These are phyloP conservation scores for Mucor saturninus DNA, from an alignment of 371 early-diverging fungal species.

Conservation along the genomic window DNA sequence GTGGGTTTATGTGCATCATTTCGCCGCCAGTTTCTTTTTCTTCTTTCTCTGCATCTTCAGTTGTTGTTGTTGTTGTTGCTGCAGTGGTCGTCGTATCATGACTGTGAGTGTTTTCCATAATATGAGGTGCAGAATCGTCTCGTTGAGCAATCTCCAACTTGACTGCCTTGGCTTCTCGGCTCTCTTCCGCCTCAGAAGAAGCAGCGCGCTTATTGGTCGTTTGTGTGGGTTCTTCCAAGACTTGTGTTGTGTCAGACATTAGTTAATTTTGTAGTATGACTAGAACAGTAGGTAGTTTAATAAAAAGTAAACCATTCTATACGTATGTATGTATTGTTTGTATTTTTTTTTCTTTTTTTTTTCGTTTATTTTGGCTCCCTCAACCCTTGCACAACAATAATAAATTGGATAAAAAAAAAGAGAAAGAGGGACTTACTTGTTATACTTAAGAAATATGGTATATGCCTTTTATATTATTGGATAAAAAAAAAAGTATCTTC, in stretches of 20 bases:
- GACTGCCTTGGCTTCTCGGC: slow-evolving; percentile 12
- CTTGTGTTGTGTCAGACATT: slow-evolving; percentile 17
- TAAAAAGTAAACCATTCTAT: neutral
- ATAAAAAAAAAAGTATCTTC: slow-evolving; percentile 12
- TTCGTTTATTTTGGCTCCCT: too few species aligned
- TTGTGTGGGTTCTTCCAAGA: neutral
- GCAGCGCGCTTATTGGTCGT: slow-evolving; percentile 12
- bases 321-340: neutral
- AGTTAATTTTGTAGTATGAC: too few species aligned
- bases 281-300: too few species aligned
- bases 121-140: neutral
- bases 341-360: too few species aligned
- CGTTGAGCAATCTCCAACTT: slow-evolving; percentile 8
- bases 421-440: neutral
- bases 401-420: neutral
- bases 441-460: neutral
- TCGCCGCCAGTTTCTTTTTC: neutral
- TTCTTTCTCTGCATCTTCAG: neutral
- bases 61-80: neutral
- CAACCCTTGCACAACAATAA: neutral
- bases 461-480: slow-evolving; percentile 31
- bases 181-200: slow-evolving; percentile 1
- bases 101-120: too few species aligned
- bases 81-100: neutral
- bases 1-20: slow-evolving; percentile 13